phyloP scores from a whole-genome alignment of 345 rosid species.

The Brassica juncea region DNA sequence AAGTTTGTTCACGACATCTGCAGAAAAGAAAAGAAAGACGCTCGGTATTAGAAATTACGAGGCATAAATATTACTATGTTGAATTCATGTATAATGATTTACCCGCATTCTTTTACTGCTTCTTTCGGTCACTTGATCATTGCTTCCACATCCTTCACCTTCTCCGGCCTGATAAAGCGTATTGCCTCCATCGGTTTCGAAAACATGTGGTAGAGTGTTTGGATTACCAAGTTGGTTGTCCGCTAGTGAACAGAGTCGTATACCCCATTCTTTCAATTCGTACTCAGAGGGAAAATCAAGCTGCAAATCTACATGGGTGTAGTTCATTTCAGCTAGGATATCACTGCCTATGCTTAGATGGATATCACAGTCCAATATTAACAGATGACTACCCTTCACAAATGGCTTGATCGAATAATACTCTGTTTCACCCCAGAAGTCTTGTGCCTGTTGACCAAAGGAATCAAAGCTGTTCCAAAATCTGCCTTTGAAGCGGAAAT shows the following conservation, averaged over 20 bases:
- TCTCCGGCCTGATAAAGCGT: neutral
- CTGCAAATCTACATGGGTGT: too few species aligned
- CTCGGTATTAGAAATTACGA: neutral
- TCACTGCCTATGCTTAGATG: neutral
- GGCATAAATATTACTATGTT: neutral
- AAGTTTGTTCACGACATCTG: neutral
- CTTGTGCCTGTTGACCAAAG: neutral
- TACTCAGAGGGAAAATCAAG: too few species aligned
- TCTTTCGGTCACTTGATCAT: neutral
- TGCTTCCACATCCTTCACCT: neutral
- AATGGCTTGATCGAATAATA: neutral
- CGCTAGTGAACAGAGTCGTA: too few species aligned
- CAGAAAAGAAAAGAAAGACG: neutral
- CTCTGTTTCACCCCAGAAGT: neutral
- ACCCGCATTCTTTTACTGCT: neutral
- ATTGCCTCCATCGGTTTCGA: neutral
- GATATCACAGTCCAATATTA: neutral
- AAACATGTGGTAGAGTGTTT: neutral
- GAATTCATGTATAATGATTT: neutral
- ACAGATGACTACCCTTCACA: neutral
- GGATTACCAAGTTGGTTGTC: neutral
- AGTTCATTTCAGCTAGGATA: neutral
- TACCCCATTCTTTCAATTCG: too few species aligned
- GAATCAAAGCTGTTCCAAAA: neutral
- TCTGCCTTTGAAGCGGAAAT: neutral